Evolutionary conservation across 208 protist genomes (phyloP).

Genomic region (Chromosphaera perkinsii): DNA sequence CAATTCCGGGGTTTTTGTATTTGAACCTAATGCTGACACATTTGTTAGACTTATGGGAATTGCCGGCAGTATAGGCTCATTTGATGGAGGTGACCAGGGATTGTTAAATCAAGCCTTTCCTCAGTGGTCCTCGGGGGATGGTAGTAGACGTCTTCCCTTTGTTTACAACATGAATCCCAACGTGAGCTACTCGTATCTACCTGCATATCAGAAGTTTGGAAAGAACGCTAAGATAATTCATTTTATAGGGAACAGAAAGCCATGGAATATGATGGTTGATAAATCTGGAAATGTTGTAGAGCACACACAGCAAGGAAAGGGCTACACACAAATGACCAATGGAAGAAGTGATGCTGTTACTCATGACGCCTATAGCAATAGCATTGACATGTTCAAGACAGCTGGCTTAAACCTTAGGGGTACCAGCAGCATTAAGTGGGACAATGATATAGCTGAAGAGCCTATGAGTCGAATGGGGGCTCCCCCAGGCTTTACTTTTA

Average conservation of each 20-base stretch:
- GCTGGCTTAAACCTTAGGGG: too few relatives aligned
- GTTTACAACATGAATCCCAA: conserved; percentile 39
- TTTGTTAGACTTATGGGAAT: conserved; percentile 8
- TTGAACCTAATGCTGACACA: conserved; percentile 20
- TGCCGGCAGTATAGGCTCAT: background rate
- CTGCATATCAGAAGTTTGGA: conserved; percentile 30
- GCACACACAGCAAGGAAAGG: too few relatives aligned
- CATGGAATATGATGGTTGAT: conserved; percentile 14
- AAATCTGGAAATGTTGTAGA: too few relatives aligned
- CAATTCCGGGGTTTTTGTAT: conserved; percentile 46
- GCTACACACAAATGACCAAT: too few relatives aligned
- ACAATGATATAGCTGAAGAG: too few relatives aligned
- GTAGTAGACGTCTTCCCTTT: conserved; percentile 27
- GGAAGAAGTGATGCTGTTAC: too few relatives aligned
- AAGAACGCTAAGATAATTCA: conserved; percentile 3
- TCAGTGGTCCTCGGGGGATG: conserved; percentile 21
- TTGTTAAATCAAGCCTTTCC: conserved; percentile 32
- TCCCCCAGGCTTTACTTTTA: too few relatives aligned
- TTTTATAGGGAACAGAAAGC: conserved; percentile 19
- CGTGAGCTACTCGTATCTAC: conserved; percentile 28
- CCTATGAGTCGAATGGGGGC: too few relatives aligned
- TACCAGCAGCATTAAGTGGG: too few relatives aligned
- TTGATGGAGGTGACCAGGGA: conserved; percentile 44
- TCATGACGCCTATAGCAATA: too few relatives aligned
- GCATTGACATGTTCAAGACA: too few relatives aligned